Conservation (phyloP, 768 basidiomycete species). For the Calocybe gangraenosa region DNA sequence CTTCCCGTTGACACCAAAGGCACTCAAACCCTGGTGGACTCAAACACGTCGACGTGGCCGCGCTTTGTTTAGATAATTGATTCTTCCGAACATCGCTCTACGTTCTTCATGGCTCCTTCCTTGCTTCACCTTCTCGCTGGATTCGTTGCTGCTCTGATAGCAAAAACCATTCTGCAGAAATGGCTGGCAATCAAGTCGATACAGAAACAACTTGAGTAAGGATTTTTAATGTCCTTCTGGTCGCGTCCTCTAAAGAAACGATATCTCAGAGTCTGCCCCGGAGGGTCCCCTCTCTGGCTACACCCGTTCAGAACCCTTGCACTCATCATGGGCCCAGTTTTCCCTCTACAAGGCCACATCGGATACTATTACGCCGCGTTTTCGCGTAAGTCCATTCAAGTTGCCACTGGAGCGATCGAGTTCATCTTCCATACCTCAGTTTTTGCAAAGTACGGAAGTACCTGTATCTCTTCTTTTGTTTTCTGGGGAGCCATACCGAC, state of each 20-base stretch:
- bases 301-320: slow-evolving; percentile 26
- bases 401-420: neutral
- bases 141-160: slow-evolving; percentile 10
- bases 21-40: no score
- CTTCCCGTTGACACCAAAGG: no score
- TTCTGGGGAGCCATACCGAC: slow-evolving; percentile 25
- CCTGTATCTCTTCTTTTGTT: slow-evolving; percentile 30
- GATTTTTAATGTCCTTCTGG: neutral
- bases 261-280: slow-evolving; percentile 15
- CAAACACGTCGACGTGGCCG: no score
- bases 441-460: slow-evolving; percentile 35
- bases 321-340: slow-evolving; percentile 23
- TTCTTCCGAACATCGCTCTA: no score
- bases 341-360: slow-evolving; percentile 29
- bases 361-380: slow-evolving; percentile 32
- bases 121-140: slow-evolving; percentile 9
- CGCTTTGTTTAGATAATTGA: no score
- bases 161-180: slow-evolving; percentile 13
- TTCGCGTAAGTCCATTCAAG: slow-evolving; percentile 23
- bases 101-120: slow-evolving; percentile 8
- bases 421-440: slow-evolving; percentile 19
- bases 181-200: slow-evolving; percentile 10
- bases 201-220: slow-evolving; percentile 11
- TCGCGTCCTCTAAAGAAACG: neutral
- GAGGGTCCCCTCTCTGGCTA: slow-evolving; percentile 19